Evolutionary conservation across 2,329 filamentous ascomycete species (phyloP).

Genomic region (Pseudofabraea citricarpa): DNA sequence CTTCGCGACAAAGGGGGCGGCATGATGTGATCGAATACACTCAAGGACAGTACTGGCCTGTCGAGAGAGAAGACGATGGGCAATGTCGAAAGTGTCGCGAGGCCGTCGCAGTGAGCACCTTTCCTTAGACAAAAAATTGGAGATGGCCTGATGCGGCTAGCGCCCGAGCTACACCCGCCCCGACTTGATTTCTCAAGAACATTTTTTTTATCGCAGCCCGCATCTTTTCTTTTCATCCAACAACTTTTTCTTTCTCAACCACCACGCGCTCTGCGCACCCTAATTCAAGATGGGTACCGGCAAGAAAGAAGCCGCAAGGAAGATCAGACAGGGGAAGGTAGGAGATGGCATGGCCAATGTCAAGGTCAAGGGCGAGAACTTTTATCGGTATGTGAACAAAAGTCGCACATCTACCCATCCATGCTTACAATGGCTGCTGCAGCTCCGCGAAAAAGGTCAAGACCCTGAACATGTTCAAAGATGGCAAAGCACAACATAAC

Average conservation of each 20-base stretch:
- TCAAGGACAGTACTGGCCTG: neutral
- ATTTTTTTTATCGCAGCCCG: conserved; percentile 14
- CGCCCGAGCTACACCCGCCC: neutral
- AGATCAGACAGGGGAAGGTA: conserved; percentile 78
- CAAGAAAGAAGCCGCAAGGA: conserved; percentile 86
- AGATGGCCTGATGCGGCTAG: neutral
- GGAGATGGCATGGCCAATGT: conserved; percentile 89
- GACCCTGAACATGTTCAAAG: conserved; percentile 84
- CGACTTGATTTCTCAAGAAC: conserved; percentile 1
- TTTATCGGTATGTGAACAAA: conserved; percentile 65
- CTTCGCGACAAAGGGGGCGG: conserved; percentile 20
- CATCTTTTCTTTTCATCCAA: conserved; percentile 11
- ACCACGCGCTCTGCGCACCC: conserved; percentile 14
- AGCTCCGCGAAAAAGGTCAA: conserved; percentile 80
- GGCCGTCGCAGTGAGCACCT: too few species aligned
- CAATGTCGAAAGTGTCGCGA: neutral
- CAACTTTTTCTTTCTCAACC: conserved; percentile 9
- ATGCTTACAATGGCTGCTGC: conserved; percentile 7
- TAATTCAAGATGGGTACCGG: conserved; percentile 68
- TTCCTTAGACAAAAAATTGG: neutral
- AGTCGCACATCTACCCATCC: neutral
- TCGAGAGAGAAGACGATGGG: neutral
- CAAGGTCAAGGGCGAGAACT: conserved; percentile 94
- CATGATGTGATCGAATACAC: conserved; percentile 15
- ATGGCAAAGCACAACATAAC: conserved; percentile 78